These are phyloP conservation scores for Stentor coeruleus DNA, from an alignment of 73 alveolate species.

Conservation along the genomic window DNA sequence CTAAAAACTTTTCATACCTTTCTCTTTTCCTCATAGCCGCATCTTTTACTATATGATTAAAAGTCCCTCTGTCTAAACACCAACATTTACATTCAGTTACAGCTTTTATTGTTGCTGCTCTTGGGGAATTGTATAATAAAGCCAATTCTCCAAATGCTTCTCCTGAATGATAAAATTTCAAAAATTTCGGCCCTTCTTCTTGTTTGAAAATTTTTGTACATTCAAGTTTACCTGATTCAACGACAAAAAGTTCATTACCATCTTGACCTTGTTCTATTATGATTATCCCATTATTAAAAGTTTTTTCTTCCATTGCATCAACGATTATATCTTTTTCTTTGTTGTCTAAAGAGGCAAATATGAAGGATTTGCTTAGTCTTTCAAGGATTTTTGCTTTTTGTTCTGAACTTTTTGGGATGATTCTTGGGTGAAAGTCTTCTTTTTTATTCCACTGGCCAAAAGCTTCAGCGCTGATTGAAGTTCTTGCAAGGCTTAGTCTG, in stretches of 20 bases:
- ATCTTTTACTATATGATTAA: constrained; percentile 84
- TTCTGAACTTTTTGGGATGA: constrained; percentile 68
- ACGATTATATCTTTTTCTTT: constrained; percentile 79
- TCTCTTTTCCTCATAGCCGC: constrained; percentile 92
- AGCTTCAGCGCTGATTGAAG: constrained; percentile 94
- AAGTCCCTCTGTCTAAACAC: constrained; percentile 93
- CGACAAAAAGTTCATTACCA: constrained; percentile 72
- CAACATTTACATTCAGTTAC: constrained; percentile 65
- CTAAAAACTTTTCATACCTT: constrained; percentile 75
- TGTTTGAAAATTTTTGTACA: constrained; percentile 57
- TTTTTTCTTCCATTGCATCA: constrained; percentile 90
- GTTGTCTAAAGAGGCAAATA: constrained; percentile 60
- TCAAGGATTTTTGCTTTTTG: constrained; percentile 69
- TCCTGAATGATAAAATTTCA: constrained; percentile 58
- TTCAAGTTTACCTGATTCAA: constrained; percentile 71
- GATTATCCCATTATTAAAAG: constrained; percentile 35
- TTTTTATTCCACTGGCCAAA: constrained; percentile 94
- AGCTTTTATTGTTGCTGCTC: constrained; percentile 87
- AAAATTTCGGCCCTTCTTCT: not conserved
- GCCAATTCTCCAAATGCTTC: constrained; percentile 84
- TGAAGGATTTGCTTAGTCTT: constrained; percentile 79
- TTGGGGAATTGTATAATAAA: constrained; percentile 67
- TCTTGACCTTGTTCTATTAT: constrained; percentile 66
- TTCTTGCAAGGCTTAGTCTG: too few species aligned
- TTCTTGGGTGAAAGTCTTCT: constrained; percentile 76